These are phyloP conservation scores for Sindora glabra DNA, from an alignment of 306 rosid species.

Conservation along the genomic window DNA sequence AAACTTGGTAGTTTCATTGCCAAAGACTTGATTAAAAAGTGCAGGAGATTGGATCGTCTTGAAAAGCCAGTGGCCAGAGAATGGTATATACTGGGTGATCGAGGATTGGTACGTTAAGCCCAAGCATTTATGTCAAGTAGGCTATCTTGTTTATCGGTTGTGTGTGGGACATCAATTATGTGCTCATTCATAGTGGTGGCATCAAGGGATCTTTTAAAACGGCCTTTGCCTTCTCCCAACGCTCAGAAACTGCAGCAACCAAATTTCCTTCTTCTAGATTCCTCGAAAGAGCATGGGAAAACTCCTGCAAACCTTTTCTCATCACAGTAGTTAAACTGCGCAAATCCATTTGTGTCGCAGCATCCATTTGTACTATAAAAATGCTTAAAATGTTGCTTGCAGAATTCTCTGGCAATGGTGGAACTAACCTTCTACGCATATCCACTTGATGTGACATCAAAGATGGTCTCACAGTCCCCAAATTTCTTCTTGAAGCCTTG, in stretches of 20 bases:
- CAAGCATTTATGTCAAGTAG: too few species aligned
- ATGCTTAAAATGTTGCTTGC: slow-evolving; percentile 21
- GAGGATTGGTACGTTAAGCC: too few species aligned
- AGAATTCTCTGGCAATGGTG: slow-evolving; percentile 15
- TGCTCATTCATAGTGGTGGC: too few species aligned
- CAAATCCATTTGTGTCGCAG: background rate
- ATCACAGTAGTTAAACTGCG: slow-evolving; percentile 1
- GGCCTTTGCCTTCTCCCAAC: background rate
- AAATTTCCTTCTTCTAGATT: slow-evolving; percentile 7
- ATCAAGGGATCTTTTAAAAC: background rate
- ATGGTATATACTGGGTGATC: too few species aligned
- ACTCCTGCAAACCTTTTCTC: slow-evolving; percentile 9
- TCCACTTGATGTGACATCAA: slow-evolving; percentile 18
- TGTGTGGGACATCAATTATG: too few species aligned
- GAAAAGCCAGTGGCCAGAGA: too few species aligned
- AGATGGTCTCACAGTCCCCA: background rate
- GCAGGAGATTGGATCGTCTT: too few species aligned
- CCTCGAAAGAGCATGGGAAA: background rate
- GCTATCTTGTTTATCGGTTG: too few species aligned
- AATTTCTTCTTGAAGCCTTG: background rate
- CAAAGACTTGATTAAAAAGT: too few species aligned
- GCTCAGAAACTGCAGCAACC: background rate
- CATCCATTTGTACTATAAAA: background rate
- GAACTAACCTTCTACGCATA: slow-evolving; percentile 24
- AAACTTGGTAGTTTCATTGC: too few species aligned